phyloP scores from a whole-genome alignment of 2,329 filamentous ascomycete genomes.

The Epichloe brachyelytri region DNA sequence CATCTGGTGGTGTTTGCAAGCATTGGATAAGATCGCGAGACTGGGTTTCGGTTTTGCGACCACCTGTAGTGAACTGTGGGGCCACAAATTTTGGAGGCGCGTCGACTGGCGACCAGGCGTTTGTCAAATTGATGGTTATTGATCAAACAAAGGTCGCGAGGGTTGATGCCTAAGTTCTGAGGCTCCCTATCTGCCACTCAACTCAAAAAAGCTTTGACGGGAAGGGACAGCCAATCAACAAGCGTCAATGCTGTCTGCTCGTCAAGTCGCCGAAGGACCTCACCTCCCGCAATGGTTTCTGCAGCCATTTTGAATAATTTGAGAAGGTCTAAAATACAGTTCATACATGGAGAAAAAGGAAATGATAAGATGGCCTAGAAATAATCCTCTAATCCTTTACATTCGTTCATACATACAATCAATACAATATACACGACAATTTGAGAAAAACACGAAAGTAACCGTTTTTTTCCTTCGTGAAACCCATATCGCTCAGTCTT shows the following conservation, averaged over 20 bases:
- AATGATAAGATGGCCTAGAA: too few species aligned
- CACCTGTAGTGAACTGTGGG: constrained; percentile 14
- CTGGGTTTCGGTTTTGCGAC: constrained; percentile 2
- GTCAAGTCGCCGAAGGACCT: too few species aligned
- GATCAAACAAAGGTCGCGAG: too few species aligned
- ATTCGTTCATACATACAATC: background rate
- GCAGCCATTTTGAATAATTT: background rate
- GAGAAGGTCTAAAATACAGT: too few species aligned
- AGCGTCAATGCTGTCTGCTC: too few species aligned
- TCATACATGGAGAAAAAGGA: too few species aligned
- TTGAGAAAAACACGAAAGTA: background rate
- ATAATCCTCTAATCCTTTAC: too few species aligned
- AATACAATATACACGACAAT: background rate
- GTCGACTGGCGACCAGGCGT: background rate
- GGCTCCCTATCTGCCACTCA: constrained; percentile 2
- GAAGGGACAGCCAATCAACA: background rate
- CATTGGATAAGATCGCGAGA: constrained; percentile 12
- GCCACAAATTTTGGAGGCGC: constrained; percentile 6
- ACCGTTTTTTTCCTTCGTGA: background rate
- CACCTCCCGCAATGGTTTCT: background rate
- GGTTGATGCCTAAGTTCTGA: constrained; percentile 11
- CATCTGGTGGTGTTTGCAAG: constrained; percentile 19
- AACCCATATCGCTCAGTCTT: background rate
- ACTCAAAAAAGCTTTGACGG: background rate
- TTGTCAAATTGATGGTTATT: background rate